Evolutionary conservation across 2,329 filamentous ascomycete genomes (phyloP).

Genomic region (Colletotrichum orbiculare): DNA sequence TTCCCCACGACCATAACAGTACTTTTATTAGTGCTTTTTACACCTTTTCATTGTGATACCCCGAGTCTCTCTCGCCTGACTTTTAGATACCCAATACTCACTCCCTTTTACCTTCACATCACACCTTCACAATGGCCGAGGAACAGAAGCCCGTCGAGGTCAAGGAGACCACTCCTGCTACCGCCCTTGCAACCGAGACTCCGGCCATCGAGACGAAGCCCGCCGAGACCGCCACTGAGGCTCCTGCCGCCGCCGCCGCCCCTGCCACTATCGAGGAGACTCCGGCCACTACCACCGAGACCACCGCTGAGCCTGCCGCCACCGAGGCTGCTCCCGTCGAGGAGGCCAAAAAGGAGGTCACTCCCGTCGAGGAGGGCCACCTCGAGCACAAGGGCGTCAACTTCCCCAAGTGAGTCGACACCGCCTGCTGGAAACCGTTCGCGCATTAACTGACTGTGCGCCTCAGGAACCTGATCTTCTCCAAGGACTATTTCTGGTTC

Average conservation of each 20-base stretch:
- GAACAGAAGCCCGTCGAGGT: slow-evolving; percentile 76
- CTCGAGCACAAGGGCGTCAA: slow-evolving; percentile 91
- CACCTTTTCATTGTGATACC: slow-evolving; percentile 64
- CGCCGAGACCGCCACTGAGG: slow-evolving; percentile 41
- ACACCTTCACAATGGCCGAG: slow-evolving; percentile 74
- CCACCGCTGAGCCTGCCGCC: slow-evolving; percentile 52
- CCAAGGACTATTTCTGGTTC: slow-evolving; percentile 95
- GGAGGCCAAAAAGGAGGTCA: slow-evolving; percentile 63
- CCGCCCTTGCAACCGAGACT: slow-evolving; percentile 52
- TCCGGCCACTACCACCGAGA: slow-evolving; percentile 46
- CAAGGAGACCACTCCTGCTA: slow-evolving; percentile 60
- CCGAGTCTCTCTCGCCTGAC: slow-evolving; percentile 47
- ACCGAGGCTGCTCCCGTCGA: slow-evolving; percentile 50
- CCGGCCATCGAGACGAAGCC: slow-evolving; percentile 50
- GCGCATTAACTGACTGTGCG: slow-evolving; percentile 39
- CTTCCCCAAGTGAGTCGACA: slow-evolving; percentile 81
- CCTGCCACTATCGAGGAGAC: slow-evolving; percentile 54
- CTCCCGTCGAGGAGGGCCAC: slow-evolving; percentile 83
- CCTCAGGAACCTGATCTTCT: slow-evolving; percentile 83
- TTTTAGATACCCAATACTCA: slow-evolving; percentile 53
- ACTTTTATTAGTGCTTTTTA: slow-evolving; percentile 45
- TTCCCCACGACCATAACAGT: slow-evolving; percentile 41
- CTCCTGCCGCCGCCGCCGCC: slow-evolving; percentile 48
- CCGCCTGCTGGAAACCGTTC: no score
- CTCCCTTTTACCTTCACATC: slow-evolving; percentile 47